Conservation (phyloP, 352 stramenopile species). For the Discostella stelligera region DNA sequence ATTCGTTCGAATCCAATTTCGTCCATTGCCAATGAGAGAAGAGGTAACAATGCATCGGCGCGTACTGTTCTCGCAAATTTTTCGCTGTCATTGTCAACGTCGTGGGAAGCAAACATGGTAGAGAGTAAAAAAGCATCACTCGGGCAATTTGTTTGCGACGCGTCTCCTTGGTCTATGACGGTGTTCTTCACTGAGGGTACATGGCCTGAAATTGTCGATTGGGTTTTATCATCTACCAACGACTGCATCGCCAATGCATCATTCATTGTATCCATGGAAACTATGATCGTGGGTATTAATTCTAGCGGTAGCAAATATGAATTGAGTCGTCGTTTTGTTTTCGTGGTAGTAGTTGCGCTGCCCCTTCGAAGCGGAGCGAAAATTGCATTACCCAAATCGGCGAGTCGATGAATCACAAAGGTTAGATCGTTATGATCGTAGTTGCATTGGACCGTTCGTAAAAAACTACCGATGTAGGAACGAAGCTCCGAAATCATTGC, state of each 20-base stretch:
- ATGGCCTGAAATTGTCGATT: not conserved
- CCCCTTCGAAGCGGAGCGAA: slow-evolving; percentile 23
- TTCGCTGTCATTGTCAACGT: not conserved
- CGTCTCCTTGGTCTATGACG: not conserved
- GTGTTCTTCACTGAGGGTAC: not conserved
- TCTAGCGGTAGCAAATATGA: slow-evolving; percentile 41
- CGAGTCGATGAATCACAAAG: not conserved
- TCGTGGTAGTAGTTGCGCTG: not conserved
- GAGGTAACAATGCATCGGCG: slow-evolving; percentile 39
- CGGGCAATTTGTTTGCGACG: not conserved
- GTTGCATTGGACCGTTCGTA: slow-evolving; percentile 1
- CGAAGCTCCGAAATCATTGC: slow-evolving; percentile 50
- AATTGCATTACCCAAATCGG: slow-evolving; percentile 23
- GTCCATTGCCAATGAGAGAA: slow-evolving; percentile 52
- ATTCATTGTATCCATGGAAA: slow-evolving; percentile 26
- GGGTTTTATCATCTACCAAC: not conserved
- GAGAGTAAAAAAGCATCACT: slow-evolving; percentile 30
- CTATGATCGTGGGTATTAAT: slow-evolving; percentile 36
- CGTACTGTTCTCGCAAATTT: slow-evolving; percentile 29
- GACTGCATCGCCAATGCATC: slow-evolving; percentile 5
- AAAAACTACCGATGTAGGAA: slow-evolving; percentile 24
- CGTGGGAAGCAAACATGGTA: slow-evolving; percentile 30
- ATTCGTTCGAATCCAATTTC: slow-evolving; percentile 40
- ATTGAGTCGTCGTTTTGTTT: slow-evolving; percentile 6
- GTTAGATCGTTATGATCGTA: not conserved